A percentile compares a stretch with the other conserved stretches of the same genome.
These are phyloP conservation scores for Trichoderma sp. DNA, from an alignment of 2,329 filamentous ascomycete genomes.

Conservation along the genomic window DNA sequence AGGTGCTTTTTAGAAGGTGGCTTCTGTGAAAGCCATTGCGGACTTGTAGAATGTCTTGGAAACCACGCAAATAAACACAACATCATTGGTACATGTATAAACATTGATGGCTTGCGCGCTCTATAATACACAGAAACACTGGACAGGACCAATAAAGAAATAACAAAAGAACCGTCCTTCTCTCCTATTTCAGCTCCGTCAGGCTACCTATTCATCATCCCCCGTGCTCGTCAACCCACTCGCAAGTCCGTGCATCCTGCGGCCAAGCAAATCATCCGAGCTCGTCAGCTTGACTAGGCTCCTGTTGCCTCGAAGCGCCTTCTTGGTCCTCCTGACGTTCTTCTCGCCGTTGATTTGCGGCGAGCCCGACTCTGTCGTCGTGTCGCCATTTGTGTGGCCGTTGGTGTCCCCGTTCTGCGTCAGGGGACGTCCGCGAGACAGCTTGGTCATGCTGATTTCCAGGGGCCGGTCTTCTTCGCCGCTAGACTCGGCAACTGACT, in stretches of 20 bases:
- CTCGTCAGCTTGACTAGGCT: slow-evolving; percentile 54
- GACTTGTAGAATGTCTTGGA: not conserved
- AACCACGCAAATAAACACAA: not conserved
- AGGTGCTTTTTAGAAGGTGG: not conserved
- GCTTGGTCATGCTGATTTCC: slow-evolving; percentile 69
- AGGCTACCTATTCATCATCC: slow-evolving; percentile 35
- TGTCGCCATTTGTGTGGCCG: slow-evolving; percentile 10
- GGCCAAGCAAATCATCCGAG: slow-evolving; percentile 54
- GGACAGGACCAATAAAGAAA: not conserved
- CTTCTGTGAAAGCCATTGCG: not conserved
- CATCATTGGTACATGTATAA: not conserved
- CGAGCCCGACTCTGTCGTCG: not conserved
- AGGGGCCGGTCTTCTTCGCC: slow-evolving; percentile 78
- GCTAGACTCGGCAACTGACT: slow-evolving; percentile 54
- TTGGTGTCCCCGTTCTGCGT: slow-evolving; percentile 27
- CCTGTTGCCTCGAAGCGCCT: slow-evolving; percentile 40
- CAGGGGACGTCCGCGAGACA: slow-evolving; percentile 36
- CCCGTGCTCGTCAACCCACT: slow-evolving; percentile 50
- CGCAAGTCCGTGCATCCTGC: slow-evolving; percentile 57
- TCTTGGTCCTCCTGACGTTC: slow-evolving; percentile 28
- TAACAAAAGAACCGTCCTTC: not conserved
- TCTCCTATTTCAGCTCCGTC: not conserved
- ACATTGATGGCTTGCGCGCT: not conserved
- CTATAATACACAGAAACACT: slow-evolving; percentile 4
- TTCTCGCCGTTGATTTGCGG: slow-evolving; percentile 16